Evolutionary conservation across 2,329 filamentous ascomycete genomes (phyloP), one percentile per base, ranked within the genome.

Genomic region (Colletotrichum sp.): DNA sequence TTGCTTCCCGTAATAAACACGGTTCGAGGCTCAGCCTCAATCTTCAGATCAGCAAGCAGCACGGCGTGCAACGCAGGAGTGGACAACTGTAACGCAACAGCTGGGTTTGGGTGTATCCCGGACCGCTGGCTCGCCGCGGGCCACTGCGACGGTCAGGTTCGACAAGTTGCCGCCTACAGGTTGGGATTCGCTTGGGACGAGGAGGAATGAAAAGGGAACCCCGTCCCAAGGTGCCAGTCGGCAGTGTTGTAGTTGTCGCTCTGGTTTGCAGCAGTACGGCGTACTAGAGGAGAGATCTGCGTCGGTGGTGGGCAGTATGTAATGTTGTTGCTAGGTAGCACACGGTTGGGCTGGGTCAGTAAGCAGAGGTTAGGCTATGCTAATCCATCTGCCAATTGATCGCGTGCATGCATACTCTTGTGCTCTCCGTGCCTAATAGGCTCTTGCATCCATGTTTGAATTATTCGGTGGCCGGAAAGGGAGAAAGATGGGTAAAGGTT

Each of bases 21-120:
- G 59, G 32, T 66, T 64, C 44, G 67, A 36, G 71, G 70, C 73
- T 76, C 73, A 76, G 73, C 73, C 73, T 73, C 73, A 28, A 76
- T 70, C 70, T 71, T 73, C 73, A 28, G 18, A 60, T 34, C 21
- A 39, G 21, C 65, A 57, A 39, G 15, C 26, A 59, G 49, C 30
- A 59, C 28, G 52, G 21, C 32, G 72, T 65, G 26, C 57, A 30
- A 62, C 24, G 18, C 57, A 21, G 28, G 16, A 49, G 60, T 66
- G 49, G 72, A 69, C 62, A 62, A 55, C 69, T 49, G 39, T 36
- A 26, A 76, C 64, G 49, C 70, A 65, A 59, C 59, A 74, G 49
- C 64, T 73, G 70, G 44, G 39, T 28, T 65, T 49, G 70, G 34
- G 52, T 65, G 57, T n/a, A 73, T 76, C 73, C 59, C 64, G 16